Percentiles rank a stretch among this genome's conserved stretches.
phyloP scores from a whole-genome alignment of 2,329 filamentous ascomycete species.

The Fusarium sp. region DNA sequence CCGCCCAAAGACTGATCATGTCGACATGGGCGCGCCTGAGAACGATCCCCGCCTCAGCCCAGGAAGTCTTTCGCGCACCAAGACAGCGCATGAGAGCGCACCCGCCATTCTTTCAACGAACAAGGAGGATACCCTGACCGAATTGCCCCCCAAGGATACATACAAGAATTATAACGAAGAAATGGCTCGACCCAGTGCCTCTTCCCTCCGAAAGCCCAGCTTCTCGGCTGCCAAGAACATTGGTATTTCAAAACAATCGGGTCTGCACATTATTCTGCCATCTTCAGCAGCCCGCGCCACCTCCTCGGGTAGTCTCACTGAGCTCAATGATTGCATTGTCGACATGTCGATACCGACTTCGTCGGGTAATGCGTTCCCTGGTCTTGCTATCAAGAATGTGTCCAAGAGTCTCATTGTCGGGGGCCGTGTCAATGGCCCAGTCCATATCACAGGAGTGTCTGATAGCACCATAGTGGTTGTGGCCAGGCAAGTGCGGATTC shows the following conservation, averaged over 20 bases:
- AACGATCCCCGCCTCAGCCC: constrained; percentile 56
- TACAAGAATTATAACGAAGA: constrained; percentile 65
- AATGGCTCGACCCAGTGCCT: constrained; percentile 53
- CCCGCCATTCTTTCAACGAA: constrained; percentile 6
- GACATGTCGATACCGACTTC: constrained; percentile 77
- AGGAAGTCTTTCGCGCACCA: constrained; percentile 47
- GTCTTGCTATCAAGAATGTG: constrained; percentile 73
- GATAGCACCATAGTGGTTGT: constrained; percentile 80
- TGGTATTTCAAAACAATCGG: constrained; percentile 71
- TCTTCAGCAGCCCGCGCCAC: constrained; percentile 74
- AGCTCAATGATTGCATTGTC: constrained; percentile 75
- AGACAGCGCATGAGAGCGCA: constrained; percentile 29
- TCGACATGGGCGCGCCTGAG: constrained; percentile 55
- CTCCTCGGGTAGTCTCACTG: constrained; percentile 76
- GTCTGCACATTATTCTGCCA: constrained; percentile 81
- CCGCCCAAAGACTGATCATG: constrained; percentile 46
- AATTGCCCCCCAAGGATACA: constrained; percentile 46
- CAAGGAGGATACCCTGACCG: constrained; percentile 27
- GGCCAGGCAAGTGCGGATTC: constrained; percentile 90
- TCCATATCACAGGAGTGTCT: constrained; percentile 80
- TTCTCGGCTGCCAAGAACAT: constrained; percentile 70
- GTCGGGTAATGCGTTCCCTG: constrained; percentile 71
- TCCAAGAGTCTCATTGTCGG: constrained; percentile 76
- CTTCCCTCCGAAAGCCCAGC: constrained; percentile 64
- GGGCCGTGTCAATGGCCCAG: constrained; percentile 79